Evolutionary conservation across 1,284 basidiomycete genomes (phyloP), one percentile per base, ranked within the genome.

Genomic region (Tilletia walkeri): DNA sequence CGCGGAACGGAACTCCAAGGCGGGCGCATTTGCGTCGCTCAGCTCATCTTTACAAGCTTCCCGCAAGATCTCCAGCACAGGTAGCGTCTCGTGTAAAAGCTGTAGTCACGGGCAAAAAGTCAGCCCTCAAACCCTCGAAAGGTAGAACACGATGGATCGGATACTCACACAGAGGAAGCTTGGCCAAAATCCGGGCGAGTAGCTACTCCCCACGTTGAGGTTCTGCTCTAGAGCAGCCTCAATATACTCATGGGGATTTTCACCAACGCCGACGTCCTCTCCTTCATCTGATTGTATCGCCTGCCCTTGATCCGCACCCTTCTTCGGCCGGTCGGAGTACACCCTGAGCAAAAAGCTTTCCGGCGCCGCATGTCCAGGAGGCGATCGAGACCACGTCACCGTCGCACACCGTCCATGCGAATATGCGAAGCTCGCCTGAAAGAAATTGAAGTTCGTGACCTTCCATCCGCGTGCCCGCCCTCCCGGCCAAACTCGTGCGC

Each of bases 321-420:
- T 56, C 24, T 34, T 56, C 54, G 54, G 24, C 4, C 20, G 20
- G 12, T 56, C 54, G 12, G 54, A 3, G 54, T 56, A 67, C 61
- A 69, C 70, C 74, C 65, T 66, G 67, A 56, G 70, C 70, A 45
- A 49, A 65, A 34, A 73, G 68, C 45, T 68, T 49, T 63, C 69
- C 72, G 48, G 66, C 61, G 45, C 56, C 30, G 24, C n/a, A 47
- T 38, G 24, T 16, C 24, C 79, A 73, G 80, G 94, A 94, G 4
- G 89, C 88, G 81, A 95, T 90, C 77, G 92, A 90, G n/a, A 93
- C 92, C 0, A 92, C 92, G 77, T 92, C 91, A 18, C 94, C 85
- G 83, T 94, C 92, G 82, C 94, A 94, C 1, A 91, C 92, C 69
- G 94, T 86, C 70, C 36, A n/a, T 24, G 36, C 59, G 59, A 95